Percentiles rank a stretch among this genome's conserved stretches.
phyloP scores from a whole-genome alignment of 768 basidiomycete genomes.

The Cantharellus cinnabarinus region DNA sequence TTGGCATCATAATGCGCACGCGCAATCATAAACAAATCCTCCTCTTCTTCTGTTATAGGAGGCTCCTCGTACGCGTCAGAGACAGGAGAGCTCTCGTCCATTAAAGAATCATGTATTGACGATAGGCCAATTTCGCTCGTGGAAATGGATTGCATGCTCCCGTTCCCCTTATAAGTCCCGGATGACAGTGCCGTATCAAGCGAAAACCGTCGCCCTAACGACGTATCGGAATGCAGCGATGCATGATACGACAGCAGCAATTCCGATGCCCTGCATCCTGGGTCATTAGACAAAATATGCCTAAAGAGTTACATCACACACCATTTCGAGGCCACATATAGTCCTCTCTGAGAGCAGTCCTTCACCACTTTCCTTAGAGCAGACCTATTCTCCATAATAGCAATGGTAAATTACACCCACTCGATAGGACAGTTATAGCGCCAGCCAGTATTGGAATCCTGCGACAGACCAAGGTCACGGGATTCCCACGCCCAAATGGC shows the following conservation, averaged over 20 bases:
- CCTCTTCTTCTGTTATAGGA: constrained; percentile 26
- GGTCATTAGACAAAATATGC: not conserved
- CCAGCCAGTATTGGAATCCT: too few species aligned
- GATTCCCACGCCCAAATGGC: too few species aligned
- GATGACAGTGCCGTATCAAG: not conserved
- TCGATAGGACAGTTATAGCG: too few species aligned
- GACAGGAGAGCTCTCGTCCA: too few species aligned
- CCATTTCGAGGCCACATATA: constrained; percentile 61
- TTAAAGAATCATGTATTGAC: too few species aligned
- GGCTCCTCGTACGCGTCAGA: too few species aligned
- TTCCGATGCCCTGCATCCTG: not conserved
- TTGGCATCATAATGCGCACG: constrained; percentile 52
- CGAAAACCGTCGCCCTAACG: not conserved
- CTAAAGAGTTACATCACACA: constrained; percentile 15
- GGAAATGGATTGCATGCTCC: too few species aligned
- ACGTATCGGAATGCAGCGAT: not conserved
- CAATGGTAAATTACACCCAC: too few species aligned
- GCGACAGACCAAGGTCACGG: too few species aligned
- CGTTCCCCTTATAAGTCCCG: too few species aligned
- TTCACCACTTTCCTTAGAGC: constrained; percentile 35
- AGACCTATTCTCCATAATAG: not conserved
- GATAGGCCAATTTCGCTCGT: too few species aligned
- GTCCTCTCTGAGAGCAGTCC: constrained; percentile 55
- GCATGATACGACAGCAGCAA: not conserved
- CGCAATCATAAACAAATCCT: constrained; percentile 53